Evolutionary conservation across 768 basidiomycete species (phyloP), one percentile per base, ranked within the genome.

Genomic region (Cystofilobasidium macerans): DNA sequence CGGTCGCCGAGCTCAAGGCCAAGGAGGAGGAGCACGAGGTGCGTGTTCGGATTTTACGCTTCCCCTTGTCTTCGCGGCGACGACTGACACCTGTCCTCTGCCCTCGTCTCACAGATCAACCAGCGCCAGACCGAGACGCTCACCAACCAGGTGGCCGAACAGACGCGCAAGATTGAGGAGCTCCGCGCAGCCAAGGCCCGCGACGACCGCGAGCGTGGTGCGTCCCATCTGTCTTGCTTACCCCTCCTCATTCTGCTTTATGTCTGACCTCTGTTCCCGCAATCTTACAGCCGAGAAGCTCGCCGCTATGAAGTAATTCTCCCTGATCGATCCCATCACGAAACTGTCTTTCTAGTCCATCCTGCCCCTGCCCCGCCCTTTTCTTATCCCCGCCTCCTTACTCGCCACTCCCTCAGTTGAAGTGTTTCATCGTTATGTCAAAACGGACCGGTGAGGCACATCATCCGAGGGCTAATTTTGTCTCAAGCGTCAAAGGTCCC

Each of bases 111-210:
- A 14, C 51, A 54, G 51, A 4, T 12, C 28, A 54, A 54, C 30
- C 51, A 54, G 51, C 16, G 30, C 4, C 51, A 54, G 38, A n/a
- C 38, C 58, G 87, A 88, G 77, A 79, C 78, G 2, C 77, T 86
- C 2, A 83, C 85, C 0, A 86, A 89, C 75, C 78, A 77, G 75
- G 79, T 80, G n/a, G 82, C 82, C 9, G 84, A 83, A 82, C 74
- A 76, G 12, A 80, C 79, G 68, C 72, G 56, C 53, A 57, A 63
- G 43, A 61, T 62, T 11, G 26, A 68, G 35, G 45, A 68, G 43
- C 40, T 40, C 22, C 33, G 51, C 9, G 26, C 51, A 16, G 30
- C 26, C 51, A 54, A 54, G 51, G 51, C 51, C 5, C 28, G 51
- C 7, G 51, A 54, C 61, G 68, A 69, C 85, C 26, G 76, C 78